phyloP scores from a whole-genome alignment of 805 yeast genomes.

The Hanseniaspora clermontiae region DNA sequence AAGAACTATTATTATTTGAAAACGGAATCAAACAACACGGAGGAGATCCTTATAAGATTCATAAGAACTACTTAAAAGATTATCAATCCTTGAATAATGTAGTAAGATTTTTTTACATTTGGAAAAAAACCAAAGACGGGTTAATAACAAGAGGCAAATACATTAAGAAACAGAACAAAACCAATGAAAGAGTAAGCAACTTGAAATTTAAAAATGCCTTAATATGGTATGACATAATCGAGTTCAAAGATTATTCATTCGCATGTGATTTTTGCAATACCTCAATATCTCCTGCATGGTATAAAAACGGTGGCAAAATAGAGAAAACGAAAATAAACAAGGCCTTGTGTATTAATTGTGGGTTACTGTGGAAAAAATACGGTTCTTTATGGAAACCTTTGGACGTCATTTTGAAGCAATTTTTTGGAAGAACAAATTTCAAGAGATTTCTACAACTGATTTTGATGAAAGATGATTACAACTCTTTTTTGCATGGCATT shows the following conservation, averaged over 20 bases:
- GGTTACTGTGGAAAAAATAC: slow-evolving; percentile 80
- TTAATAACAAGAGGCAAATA: slow-evolving; percentile 70
- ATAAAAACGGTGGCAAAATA: slow-evolving; percentile 17
- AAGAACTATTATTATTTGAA: slow-evolving; percentile 60
- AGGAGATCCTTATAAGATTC: slow-evolving; percentile 35
- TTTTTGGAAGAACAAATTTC: slow-evolving; percentile 19
- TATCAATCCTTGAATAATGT: slow-evolving; percentile 65
- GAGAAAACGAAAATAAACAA: slow-evolving; percentile 16
- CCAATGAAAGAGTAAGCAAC: slow-evolving; percentile 14
- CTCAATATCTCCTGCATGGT: slow-evolving; percentile 28
- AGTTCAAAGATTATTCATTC: slow-evolving; percentile 51
- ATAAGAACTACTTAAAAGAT: slow-evolving; percentile 33
- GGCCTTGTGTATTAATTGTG: slow-evolving; percentile 78
- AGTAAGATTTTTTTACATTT: slow-evolving; percentile 75
- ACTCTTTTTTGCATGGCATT: background rate
- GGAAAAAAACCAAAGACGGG: slow-evolving; percentile 81
- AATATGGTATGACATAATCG: slow-evolving; percentile 44
- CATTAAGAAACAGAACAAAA: slow-evolving; percentile 36
- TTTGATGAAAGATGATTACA: slow-evolving; percentile 15
- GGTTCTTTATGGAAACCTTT: slow-evolving; percentile 83
- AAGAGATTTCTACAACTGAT: slow-evolving; percentile 15
- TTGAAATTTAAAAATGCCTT: slow-evolving; percentile 29
- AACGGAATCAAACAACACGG: slow-evolving; percentile 61
- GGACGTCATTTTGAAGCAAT: slow-evolving; percentile 43
- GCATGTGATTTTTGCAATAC: slow-evolving; percentile 61